Evolutionary conservation across 768 basidiomycete genomes (phyloP), one percentile per base, ranked within the genome.

Genomic region (Boletus barrowsii): DNA sequence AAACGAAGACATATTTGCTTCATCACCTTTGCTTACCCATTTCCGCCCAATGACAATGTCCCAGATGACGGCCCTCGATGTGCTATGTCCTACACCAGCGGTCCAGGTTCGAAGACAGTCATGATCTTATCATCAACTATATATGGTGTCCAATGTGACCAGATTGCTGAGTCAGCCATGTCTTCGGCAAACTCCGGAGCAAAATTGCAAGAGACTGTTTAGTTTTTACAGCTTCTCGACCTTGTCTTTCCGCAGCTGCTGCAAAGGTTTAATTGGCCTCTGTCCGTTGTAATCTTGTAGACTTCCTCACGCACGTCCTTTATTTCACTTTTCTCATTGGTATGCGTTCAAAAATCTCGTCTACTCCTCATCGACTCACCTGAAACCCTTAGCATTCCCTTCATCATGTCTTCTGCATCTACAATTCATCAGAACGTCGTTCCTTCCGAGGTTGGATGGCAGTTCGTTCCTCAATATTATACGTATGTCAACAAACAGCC

Each of bases 401-500:
- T 53, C 57, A 49, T 68, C 69, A 76, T 75, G 72, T 74, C 78
- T 63, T 60, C 74, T 58, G 59, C 75, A 69, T 64, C 82, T 65
- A 58, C 73, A 64, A 67, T 73, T 63, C 81, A 82, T 68, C 79
- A 77, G 73, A 81, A 79, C 68, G 86, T 90, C 78, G 77, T 87
- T 78, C 90, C 90, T 73, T 92, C 87, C 64, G 93, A 97, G 78
- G 95, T 98, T 69, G 94, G 95, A 75, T 98, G 94, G 93, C 94
- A 98, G 76, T 98, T 98, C 77, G 94, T 97, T 63, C 93, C 93
- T 46, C 95, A 99, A 75, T 98, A 98, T 78, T 99, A 99, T 78
- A 96, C 91, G 65, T 96, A 91, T 80, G 89, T 99, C 72, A 97
- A 98, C 84, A 94, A 97, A 77, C 87, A 94, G 58, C 96, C 96